A percentile compares a stretch with the other conserved stretches of the same genome.
phyloP scores from a whole-genome alignment of 2,329 filamentous ascomycete genomes.

The Hysterium pulicare region DNA sequence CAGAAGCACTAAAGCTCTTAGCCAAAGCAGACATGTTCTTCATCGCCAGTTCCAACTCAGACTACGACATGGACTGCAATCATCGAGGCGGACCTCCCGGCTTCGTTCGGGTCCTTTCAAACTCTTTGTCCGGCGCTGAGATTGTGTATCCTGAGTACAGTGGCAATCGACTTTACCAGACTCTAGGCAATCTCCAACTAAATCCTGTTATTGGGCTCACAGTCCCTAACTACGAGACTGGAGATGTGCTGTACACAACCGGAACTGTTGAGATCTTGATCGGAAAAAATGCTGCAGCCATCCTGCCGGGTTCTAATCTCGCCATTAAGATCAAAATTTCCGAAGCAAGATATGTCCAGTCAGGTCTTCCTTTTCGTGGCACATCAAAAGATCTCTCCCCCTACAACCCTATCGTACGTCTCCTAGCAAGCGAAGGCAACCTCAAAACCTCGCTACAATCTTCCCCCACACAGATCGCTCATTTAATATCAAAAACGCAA shows the following conservation, averaged over 20 bases:
- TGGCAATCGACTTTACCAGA: constrained; percentile 81
- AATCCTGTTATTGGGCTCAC: constrained; percentile 67
- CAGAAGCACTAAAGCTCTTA: constrained; percentile 58
- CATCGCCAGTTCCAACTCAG: constrained; percentile 63
- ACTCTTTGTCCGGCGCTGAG: constrained; percentile 44
- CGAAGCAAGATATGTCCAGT: constrained; percentile 59
- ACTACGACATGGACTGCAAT: constrained; percentile 75
- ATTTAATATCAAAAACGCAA: constrained; percentile 54
- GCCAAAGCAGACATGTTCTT: constrained; percentile 71
- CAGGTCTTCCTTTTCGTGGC: constrained; percentile 67
- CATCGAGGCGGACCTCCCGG: constrained; percentile 72
- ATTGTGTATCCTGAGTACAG: constrained; percentile 81
- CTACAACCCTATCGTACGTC: constrained; percentile 73
- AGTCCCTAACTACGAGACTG: constrained; percentile 71
- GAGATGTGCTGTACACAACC: constrained; percentile 71
- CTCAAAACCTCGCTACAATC: constrained; percentile 16
- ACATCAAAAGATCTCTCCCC: constrained; percentile 60
- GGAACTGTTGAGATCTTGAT: constrained; percentile 65
- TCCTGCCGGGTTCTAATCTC: constrained; percentile 69
- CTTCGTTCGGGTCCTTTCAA: constrained; percentile 66
- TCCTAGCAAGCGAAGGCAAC: constrained; percentile 57
- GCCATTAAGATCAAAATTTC: constrained; percentile 66
- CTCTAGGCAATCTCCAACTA: constrained; percentile 69
- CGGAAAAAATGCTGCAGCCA: constrained; percentile 57
- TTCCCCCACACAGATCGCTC: constrained; percentile 44